Conservation (phyloP, 306 rosid species). For the Delonix regia region DNA sequence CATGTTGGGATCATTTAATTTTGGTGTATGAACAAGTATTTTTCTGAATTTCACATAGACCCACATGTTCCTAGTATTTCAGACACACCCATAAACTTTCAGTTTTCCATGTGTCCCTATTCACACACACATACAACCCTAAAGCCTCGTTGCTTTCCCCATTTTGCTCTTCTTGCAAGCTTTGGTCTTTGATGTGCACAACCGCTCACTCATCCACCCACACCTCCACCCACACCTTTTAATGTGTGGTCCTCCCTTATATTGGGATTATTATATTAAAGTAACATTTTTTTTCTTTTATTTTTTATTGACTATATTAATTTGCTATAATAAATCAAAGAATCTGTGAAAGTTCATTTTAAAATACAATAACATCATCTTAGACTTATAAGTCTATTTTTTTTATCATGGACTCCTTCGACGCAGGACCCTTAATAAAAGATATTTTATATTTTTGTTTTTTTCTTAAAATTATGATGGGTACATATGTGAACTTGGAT, state of each 20-base stretch:
- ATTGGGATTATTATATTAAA: too few relatives aligned
- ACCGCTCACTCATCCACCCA: background rate
- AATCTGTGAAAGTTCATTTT: too few relatives aligned
- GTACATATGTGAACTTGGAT: background rate
- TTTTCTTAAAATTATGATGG: background rate
- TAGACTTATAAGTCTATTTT: too few relatives aligned
- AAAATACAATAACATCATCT: too few relatives aligned
- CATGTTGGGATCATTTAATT: background rate
- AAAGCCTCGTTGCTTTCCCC: conserved; percentile 25
- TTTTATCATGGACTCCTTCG: too few relatives aligned
- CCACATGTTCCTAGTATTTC: conserved; percentile 36
- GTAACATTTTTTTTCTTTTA: too few relatives aligned
- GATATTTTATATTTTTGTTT: background rate
- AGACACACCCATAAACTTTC: conserved; percentile 20
- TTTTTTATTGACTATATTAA: background rate
- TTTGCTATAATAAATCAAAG: background rate
- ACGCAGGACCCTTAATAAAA: too few relatives aligned
- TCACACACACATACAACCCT: conserved; percentile 14
- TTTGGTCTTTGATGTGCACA: background rate
- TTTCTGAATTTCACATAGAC: conserved; percentile 21
- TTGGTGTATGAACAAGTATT: conserved; percentile 15
- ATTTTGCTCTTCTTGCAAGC: background rate
- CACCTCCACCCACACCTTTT: background rate
- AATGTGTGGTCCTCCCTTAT: background rate
- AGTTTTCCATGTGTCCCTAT: background rate